These are phyloP conservation scores for Myotisia sp. DNA, from an alignment of 2,329 filamentous ascomycete genomes.

Conservation along the genomic window DNA sequence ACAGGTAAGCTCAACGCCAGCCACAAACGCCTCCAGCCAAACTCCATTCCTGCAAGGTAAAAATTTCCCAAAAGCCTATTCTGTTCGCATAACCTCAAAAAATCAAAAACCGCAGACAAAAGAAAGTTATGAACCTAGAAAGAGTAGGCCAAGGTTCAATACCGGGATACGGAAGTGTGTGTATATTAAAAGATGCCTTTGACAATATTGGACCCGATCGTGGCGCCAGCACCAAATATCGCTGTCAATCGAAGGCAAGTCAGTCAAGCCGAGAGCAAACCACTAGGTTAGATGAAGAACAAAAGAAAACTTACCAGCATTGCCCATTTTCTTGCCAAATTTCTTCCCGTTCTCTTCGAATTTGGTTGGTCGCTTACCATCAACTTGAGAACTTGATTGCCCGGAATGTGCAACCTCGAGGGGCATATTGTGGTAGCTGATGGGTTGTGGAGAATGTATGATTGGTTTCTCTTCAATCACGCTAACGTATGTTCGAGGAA, in stretches of 20 bases:
- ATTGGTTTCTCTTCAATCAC: slow-evolving; percentile 51
- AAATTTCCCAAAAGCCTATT: too few species aligned
- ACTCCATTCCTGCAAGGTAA: too few species aligned
- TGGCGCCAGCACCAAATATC: slow-evolving; percentile 86
- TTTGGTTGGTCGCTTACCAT: slow-evolving; percentile 43
- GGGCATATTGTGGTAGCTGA: slow-evolving; percentile 48
- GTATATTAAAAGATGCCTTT: slow-evolving; percentile 84
- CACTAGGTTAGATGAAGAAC: background rate
- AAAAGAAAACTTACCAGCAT: slow-evolving; percentile 36
- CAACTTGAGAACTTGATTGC: slow-evolving; percentile 26
- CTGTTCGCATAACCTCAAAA: too few species aligned
- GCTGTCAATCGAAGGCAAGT: slow-evolving; percentile 29
- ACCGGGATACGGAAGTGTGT: too few species aligned
- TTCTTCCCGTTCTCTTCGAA: slow-evolving; percentile 71
- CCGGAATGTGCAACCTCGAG: slow-evolving; percentile 54
- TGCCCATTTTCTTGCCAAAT: slow-evolving; percentile 86
- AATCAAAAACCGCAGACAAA: too few species aligned
- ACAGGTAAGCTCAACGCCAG: too few species aligned
- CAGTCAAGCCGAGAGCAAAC: slow-evolving; percentile 31
- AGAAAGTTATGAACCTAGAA: too few species aligned
- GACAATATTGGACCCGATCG: slow-evolving; percentile 77
- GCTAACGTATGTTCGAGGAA: slow-evolving; percentile 78
- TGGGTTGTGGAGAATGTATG: slow-evolving; percentile 26
- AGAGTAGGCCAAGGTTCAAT: too few species aligned
- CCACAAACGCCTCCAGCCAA: too few species aligned